phyloP scores from a whole-genome alignment of 257 asterid genomes.

The Primulina eburnea region DNA sequence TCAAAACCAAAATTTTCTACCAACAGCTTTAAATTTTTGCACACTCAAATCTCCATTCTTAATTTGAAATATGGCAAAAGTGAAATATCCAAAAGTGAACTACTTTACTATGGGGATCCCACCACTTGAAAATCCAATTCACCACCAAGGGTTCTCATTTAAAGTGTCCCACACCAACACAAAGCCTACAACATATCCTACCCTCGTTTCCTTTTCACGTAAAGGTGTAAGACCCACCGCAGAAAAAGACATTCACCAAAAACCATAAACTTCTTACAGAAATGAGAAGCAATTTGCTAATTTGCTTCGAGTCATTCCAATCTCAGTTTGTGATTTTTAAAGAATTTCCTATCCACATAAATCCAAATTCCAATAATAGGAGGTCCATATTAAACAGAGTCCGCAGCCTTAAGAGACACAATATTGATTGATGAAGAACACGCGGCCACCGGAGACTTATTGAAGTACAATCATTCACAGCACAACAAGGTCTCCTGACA shows the following conservation, averaged over 20 bases:
- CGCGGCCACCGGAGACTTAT: slow-evolving; percentile 22
- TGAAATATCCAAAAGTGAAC: slow-evolving; percentile 31
- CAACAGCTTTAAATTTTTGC: no score
- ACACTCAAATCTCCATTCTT: neutral
- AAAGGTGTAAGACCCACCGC: slow-evolving; percentile 26
- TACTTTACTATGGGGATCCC: slow-evolving; percentile 39
- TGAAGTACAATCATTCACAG: slow-evolving; percentile 32
- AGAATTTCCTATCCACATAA: neutral
- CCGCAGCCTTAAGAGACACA: slow-evolving; percentile 18
- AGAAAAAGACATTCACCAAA: slow-evolving; percentile 3
- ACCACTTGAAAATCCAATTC: slow-evolving; percentile 36
- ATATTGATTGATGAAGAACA: slow-evolving; percentile 23
- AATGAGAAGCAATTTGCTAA: slow-evolving; percentile 3
- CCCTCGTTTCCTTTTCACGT: slow-evolving; percentile 27
- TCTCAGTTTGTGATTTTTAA: neutral
- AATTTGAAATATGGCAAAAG: slow-evolving; percentile 32
- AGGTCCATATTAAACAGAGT: slow-evolving; percentile 7
- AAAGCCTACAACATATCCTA: slow-evolving; percentile 18
- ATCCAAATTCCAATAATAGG: slow-evolving; percentile 14
- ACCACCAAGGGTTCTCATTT: slow-evolving; percentile 48
- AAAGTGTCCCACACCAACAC: slow-evolving; percentile 34
- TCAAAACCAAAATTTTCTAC: no score
- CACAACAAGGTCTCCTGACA: neutral
- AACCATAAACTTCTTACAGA: neutral
- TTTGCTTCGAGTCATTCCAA: neutral